Evolutionary conservation across 441 rosid species (phyloP).

Genomic region (Brassica balearica): DNA sequence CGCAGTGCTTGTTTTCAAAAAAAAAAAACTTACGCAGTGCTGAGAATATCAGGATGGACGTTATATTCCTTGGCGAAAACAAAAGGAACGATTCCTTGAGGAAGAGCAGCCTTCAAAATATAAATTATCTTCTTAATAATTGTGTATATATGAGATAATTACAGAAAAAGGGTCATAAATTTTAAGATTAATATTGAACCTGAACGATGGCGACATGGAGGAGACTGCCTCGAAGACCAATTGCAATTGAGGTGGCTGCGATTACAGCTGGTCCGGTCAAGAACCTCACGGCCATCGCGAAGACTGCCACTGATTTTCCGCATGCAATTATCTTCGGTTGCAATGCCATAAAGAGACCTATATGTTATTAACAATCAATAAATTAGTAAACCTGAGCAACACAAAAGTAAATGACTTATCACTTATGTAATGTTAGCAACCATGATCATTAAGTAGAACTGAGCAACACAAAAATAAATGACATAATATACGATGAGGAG

Average conservation of each 20-base stretch:
- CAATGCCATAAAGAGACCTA: conserved; percentile 92
- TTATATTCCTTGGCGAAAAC: conserved; percentile 91
- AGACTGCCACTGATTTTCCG: conserved; percentile 85
- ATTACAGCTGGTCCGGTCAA: conserved; percentile 92
- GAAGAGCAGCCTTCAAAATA: conserved; percentile 80
- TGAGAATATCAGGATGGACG: conserved; percentile 88
- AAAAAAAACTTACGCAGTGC: conserved; percentile 77
- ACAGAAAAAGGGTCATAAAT: not conserved
- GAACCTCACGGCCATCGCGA: conserved; percentile 93
- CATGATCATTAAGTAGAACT: not conserved
- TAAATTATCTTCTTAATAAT: not conserved
- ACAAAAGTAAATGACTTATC: not conserved
- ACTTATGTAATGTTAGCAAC: too few species aligned
- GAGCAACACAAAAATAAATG: not conserved
- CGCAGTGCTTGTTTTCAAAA: conserved; percentile 64
- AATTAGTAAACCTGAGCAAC: not conserved
- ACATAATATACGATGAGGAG: not conserved
- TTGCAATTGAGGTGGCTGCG: conserved; percentile 90
- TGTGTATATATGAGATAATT: not conserved
- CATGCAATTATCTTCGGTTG: conserved; percentile 92
- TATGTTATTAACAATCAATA: not conserved
- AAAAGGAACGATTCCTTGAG: conserved; percentile 91
- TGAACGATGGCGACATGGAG: conserved; percentile 88
- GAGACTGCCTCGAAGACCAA: conserved; percentile 82
- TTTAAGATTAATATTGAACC: conserved; percentile 39